Evolutionary conservation across 768 basidiomycete species (phyloP), one percentile per base, ranked within the genome.

Genomic region (Suillus subaureus): DNA sequence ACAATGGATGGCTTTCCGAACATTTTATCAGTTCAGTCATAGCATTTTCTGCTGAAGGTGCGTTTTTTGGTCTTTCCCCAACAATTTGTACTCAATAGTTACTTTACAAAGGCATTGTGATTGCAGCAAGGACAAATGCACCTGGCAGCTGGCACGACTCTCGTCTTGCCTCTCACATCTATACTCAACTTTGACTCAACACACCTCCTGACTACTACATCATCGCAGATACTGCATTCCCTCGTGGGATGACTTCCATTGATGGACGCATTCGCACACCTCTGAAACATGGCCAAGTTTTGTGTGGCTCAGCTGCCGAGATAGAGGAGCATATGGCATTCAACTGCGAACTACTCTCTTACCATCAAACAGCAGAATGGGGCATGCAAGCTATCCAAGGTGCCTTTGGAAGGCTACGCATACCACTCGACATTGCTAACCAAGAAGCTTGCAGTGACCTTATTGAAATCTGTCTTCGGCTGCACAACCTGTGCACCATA

Each of bases 91-190:
- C 45, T 47, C 4, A 57, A 43, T 57, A 9, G 2, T 28, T 18
- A 21, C 18, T 28, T 40, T n/a, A 31, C 43, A n/a, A 21, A 84
- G 81, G 81, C 31, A 61, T 65, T 8, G 74, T 84, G 9, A 79
- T 83, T 71, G 70, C 65, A 7, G 70, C 68, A 18, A 69, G 66
- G 6, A 61, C 79, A 11, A 84, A 84, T 71, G 74, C 77, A 0
- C 83, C 82, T 1, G 81, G 83, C 7, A 84, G 82, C 67, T 85
- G 82, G 83, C 84, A 85, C 69, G 79, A 85, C 66, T 74, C 81
- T 6, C 72, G 69, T 28, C 76, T 84, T 63, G 80, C 82, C 0
- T 70, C 68, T 2, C 75, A 71, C 1, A 79, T 85, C 11, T 84
- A 80, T 66, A 61, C 79, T 12, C 75, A 75, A 47, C 71, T 83